Evolutionary conservation across 345 rosid genomes (phyloP).

Genomic region (Aquilaria malaccensis): DNA sequence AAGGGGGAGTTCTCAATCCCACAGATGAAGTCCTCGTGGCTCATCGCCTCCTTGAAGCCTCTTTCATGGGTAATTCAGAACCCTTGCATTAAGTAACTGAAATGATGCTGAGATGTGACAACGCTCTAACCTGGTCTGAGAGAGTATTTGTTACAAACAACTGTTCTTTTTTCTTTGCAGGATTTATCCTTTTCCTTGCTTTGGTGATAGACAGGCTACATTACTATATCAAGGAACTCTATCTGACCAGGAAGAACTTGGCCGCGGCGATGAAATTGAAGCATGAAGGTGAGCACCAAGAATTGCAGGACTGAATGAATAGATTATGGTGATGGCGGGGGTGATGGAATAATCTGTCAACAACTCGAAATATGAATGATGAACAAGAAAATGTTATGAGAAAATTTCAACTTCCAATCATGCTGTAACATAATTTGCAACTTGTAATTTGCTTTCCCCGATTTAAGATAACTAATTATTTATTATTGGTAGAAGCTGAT

Average conservation of each 20-base stretch:
- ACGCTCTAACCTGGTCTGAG: neutral
- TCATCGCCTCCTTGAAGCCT: conserved; percentile 30
- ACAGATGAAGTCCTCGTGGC: conserved; percentile 42
- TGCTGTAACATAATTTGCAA: conserved; percentile 2
- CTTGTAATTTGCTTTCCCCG: neutral
- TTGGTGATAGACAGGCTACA: conserved; percentile 30
- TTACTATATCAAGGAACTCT: conserved; percentile 22
- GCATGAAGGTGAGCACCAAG: neutral
- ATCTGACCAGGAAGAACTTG: conserved; percentile 5
- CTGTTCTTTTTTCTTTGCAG: conserved; percentile 15
- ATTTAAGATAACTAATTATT: too few relatives aligned
- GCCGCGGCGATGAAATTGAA: conserved; percentile 11
- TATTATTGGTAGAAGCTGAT: too few relatives aligned
- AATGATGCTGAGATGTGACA: neutral
- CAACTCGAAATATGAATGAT: neutral
- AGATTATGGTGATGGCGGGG: too few relatives aligned
- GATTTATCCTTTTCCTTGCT: conserved; percentile 32
- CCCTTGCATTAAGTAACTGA: neutral
- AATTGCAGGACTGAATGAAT: neutral
- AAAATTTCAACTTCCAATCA: neutral
- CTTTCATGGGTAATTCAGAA: conserved; percentile 39
- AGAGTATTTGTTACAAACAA: neutral
- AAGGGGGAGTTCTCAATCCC: conserved; percentile 28
- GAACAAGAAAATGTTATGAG: neutral
- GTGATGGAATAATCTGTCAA: neutral